Base-by-base conservation (phyloP, 176 grass and related monocot genomes). In the Triticum dicoccoides region DNA sequence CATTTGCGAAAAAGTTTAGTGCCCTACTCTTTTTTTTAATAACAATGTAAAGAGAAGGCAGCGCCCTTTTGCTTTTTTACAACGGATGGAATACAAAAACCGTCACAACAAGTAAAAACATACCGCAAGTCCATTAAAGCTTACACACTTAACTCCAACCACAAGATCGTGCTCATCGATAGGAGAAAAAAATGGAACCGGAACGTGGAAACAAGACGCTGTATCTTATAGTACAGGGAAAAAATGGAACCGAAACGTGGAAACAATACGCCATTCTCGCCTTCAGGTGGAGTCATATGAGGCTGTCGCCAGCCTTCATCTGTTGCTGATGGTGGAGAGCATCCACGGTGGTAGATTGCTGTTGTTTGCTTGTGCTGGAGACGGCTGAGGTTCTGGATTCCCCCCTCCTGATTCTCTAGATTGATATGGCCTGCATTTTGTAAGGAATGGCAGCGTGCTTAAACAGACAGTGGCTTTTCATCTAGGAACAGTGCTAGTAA, bases 331-430 rank as follows among this genome's bases (percentile, higher is more conserved):
- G 76, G 17, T 72, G 54, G 56, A 33, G 77, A 89, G 86, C 92
- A 94, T 94, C 89, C 92, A 91, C 61, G 80, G 76, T 61, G 84
- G 92, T 47, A 94, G 64, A 15, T 79, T 91, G 68, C 86, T 45
- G 2, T 21, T 89, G 41, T 80, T 84, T 77, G 33, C 70, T 73
- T 86, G 73, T 32, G 70, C 74, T 39, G 61, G 51, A 33, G 76
- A 69, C 2, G 52, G 83, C 12, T 61, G 77, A 62, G 65, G 63
- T 78, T 86, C 76, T 52, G 77, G 41, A 65, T 91, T 71, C 25
- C 14, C 41, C 15, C 20, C 4, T 58, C 42, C 83, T 78, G 42
- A 44, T 44, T 44, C 42, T 44, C 69, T 81, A 72, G 27, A 51
- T 84, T 86, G 76, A 38, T 58, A 78, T 65, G 21, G 6, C 62